Base-by-base conservation (phyloP, 2,329 filamentous ascomycete species). In the Pseudogymnoascus sp. region DNA sequence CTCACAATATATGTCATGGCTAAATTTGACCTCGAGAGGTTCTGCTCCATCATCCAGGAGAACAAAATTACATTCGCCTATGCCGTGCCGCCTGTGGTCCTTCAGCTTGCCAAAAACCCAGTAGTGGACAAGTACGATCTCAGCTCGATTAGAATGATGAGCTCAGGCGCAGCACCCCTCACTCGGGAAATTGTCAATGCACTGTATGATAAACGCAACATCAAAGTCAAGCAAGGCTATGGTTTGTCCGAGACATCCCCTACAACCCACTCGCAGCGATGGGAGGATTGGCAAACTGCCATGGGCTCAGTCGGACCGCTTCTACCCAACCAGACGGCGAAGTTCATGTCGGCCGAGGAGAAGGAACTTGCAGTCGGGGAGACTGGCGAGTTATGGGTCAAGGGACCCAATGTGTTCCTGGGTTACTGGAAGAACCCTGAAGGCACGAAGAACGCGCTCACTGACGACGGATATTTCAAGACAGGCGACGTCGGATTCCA, bases 221-320 rank as follows among this genome's bases (percentile, higher is more conserved):
- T 95, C 19, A 87, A 88, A 2, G 85, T 96, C 64, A 97, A 96
- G 79, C 93, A 97, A 76, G 92, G 90, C 16, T 97, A 96, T 71
- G 93, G 93, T 0, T 81, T 97, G 4, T 91, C 87, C 4, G 93
- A 97, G 77, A 95, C 91, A 12, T 87, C 87, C 25, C 92, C 92
- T 0, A 88, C 86, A 1, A 90, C 90, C 0, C 87, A 91, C 68
- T 84, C 84, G 8, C 90, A 92, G 74, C 77, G 81, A 6, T 87
- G 90, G 79, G 83, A 85, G 36, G 87, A 91, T 67, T 97, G 92
- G 91, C 49, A 85, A 65, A 85, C 81, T 59, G 85, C 83, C 55
- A 86, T 92, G 68, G 92, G 92, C 19, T 88, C 88, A 0, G 90
- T 93, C 0, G 92, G 93, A 11, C 84, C 82, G 49, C 77, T 97